phyloP scores from a whole-genome alignment of 495 filamentous ascomycete species.

The Corynascus novoguineensis region DNA sequence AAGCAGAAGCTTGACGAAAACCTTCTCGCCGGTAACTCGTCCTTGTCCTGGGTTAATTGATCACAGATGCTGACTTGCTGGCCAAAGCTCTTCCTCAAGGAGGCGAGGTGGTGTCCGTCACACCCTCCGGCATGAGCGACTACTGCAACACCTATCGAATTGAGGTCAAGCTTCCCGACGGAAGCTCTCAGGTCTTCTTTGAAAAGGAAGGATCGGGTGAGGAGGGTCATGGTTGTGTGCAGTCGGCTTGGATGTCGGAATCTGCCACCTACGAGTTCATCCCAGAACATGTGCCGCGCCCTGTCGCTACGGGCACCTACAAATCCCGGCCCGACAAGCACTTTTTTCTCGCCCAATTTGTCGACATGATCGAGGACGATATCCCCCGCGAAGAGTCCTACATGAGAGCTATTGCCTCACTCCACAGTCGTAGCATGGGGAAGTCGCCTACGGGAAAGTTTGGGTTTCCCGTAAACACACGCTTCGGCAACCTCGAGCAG shows the following conservation, averaged over 20 bases:
- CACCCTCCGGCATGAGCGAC: constrained; percentile 19
- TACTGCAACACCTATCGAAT: constrained; percentile 21
- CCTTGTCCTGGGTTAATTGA: not conserved
- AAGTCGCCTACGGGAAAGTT: constrained; percentile 45
- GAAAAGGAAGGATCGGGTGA: constrained; percentile 18
- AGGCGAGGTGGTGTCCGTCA: constrained; percentile 19
- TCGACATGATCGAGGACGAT: constrained; percentile 26
- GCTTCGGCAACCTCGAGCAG: constrained; percentile 39
- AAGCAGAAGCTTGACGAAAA: constrained; percentile 17
- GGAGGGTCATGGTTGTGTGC: constrained; percentile 9
- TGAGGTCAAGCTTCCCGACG: constrained; percentile 20
- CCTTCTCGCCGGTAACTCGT: constrained; percentile 14
- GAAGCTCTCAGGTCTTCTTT: constrained; percentile 18
- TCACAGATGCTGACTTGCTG: not conserved
- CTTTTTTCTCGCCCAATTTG: constrained; percentile 24
- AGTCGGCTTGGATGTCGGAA: constrained; percentile 17
- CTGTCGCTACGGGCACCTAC: constrained; percentile 20
- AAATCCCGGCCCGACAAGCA: constrained; percentile 17
- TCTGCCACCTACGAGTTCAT: constrained; percentile 20
- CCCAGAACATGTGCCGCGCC: constrained; percentile 23
- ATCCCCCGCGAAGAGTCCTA: constrained; percentile 19
- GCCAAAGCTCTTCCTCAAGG: constrained; percentile 17
- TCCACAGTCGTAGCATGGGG: constrained; percentile 37
- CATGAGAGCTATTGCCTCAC: constrained; percentile 33
- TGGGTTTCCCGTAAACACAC: constrained; percentile 47